Conservation (phyloP, 2,329 filamentous ascomycete genomes). For the Sporothrix pseudoabietina region DNA sequence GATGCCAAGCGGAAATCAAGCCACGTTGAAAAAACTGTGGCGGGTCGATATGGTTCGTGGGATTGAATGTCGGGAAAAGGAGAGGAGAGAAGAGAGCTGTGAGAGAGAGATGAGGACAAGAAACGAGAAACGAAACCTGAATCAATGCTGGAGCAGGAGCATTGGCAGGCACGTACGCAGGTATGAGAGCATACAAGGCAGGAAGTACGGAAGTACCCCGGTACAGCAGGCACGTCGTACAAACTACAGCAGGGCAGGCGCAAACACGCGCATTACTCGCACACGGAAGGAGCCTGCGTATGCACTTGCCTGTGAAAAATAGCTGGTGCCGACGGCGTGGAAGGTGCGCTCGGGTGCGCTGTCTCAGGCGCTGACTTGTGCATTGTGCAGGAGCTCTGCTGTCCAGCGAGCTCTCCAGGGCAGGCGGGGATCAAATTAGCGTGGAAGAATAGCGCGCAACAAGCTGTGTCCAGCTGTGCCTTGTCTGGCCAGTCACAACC, state of each 20-base stretch:
- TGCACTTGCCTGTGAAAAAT: neutral
- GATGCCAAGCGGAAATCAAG: slow-evolving; percentile 14
- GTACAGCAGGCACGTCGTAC: neutral
- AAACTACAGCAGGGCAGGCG: neutral
- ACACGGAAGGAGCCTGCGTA: slow-evolving; percentile 10
- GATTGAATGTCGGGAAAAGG: neutral
- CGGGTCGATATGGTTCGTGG: neutral
- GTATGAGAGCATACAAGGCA: neutral
- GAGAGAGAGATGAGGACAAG: neutral
- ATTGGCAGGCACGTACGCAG: neutral
- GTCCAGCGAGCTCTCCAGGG: neutral
- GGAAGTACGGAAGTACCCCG: neutral
- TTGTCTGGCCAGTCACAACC: neutral
- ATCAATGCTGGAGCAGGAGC: slow-evolving; percentile 1
- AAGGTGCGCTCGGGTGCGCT: neutral
- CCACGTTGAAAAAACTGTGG: neutral
- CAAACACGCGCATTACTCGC: slow-evolving; percentile 7
- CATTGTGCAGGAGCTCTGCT: slow-evolving; percentile 3
- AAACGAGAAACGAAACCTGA: slow-evolving; percentile 13
- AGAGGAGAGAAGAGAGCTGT: neutral
- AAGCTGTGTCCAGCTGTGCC: neutral
- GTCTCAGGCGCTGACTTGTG: slow-evolving; percentile 21
- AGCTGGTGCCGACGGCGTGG: neutral
- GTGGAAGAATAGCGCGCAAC: slow-evolving; percentile 5
- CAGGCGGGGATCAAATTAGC: neutral